Evolutionary conservation across 192 early-diverging fungal species (phyloP), one percentile per base, ranked within the genome.

Genomic region (Helicostylum pulchrum): DNA sequence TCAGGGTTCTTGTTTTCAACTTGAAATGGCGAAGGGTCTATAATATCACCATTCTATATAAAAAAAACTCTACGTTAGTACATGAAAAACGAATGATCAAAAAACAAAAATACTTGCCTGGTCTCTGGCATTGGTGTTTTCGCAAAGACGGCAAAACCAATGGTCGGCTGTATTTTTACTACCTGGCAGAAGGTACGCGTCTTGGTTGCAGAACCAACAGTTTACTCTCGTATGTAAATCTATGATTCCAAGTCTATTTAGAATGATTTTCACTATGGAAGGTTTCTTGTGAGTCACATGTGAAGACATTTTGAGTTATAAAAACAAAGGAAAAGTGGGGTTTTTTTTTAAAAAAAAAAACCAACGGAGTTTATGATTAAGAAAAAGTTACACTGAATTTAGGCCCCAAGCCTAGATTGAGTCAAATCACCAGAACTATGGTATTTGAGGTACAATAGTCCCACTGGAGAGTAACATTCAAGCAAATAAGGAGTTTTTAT

Each of bases 201-300:
- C 44, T 21, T 57, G 30, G 31, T 65, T 65, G 23, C 64, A 65
- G 11, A 55, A 65, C 64, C 64, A 65, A 19, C 64, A 65, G 36
- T 65, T 65, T 26, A 65, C 64, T 46, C 14, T 55, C 3, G 53
- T 57, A 14, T 53, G 64, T 19, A 56, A 19, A 7, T 31, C 52
- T 17, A 32, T 30, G 23, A 65, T 0, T 10, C 53, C 23, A 34
- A 62, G 32, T 7, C 4, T 17, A 15, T 56, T 56, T 7, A 30
- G 34, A 10, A 56, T 17, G 5, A 17, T 34, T n/a, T 30, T 36
- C 10, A 56, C 9, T 3, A 3, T 17, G 8, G 7, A 2, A 34
- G 31, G 54, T 11, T 39, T 56, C 32, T 15, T 56, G 7, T 56
- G 54, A n/a, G 54, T 56, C 10, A 56, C 36, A 36, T 56, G 31